Evolutionary conservation across 2,329 filamentous ascomycete genomes (phyloP).

Genomic region (Colletotrichum tofieldiae): DNA sequence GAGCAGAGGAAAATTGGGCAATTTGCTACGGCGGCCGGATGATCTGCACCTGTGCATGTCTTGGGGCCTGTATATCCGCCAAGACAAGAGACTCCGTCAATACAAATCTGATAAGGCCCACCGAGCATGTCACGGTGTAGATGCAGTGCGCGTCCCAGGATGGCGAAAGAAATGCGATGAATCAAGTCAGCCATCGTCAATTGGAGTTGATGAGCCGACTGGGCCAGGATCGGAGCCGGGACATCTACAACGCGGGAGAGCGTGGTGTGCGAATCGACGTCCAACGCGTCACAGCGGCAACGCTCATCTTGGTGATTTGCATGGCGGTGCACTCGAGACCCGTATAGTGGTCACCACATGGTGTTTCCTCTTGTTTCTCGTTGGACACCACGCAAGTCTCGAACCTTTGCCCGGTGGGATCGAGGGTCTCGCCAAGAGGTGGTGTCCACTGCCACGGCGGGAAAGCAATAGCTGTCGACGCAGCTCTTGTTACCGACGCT

Average conservation of each 20-base stretch:
- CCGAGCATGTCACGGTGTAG: conserved; percentile 24
- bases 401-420: background rate
- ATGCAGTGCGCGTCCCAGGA: conserved; percentile 11
- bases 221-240: background rate
- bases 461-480: conserved; percentile 4
- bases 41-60: conserved; percentile 34
- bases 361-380: conserved; percentile 14
- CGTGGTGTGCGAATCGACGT: background rate
- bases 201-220: background rate
- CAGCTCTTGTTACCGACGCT: conserved; percentile 3
- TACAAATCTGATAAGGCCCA: conserved; percentile 5
- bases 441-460: conserved; percentile 3
- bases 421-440: conserved; percentile 39
- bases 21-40: conserved; percentile 1
- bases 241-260: too few relatives aligned
- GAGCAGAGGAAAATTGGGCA: background rate
- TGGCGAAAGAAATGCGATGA: background rate
- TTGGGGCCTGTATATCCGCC: conserved; percentile 9
- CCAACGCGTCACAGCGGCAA: conserved; percentile 16
- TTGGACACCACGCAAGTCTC: conserved; percentile 2
- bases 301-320: background rate
- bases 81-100: conserved; percentile 6
- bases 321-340: background rate
- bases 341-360: background rate
- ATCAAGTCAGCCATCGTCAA: conserved; percentile 3